Evolutionary conservation across 768 basidiomycete species (phyloP).

Genomic region (Tubosaeta sp.): DNA sequence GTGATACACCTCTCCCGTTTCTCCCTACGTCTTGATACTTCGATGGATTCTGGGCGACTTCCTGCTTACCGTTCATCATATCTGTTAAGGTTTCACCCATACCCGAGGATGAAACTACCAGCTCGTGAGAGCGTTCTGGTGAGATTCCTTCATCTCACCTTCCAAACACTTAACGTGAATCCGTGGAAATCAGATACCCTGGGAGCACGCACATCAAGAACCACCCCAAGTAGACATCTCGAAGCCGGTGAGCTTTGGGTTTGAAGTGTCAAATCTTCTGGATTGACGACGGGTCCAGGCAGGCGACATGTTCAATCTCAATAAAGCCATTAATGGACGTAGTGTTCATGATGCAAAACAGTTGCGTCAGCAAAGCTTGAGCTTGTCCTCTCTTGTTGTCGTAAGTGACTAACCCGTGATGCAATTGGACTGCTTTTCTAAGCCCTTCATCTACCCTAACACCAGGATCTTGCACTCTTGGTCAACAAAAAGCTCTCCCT

Average conservation of each 20-base stretch:
- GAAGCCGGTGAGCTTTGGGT: conserved; percentile 3
- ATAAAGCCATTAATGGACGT: conserved; percentile 7
- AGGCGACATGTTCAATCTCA: background rate
- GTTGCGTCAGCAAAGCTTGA: conserved; percentile 11
- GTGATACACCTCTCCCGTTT: background rate
- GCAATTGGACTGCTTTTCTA: background rate
- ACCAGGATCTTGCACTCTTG: conserved; percentile 24
- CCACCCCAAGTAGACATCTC: background rate
- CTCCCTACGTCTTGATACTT: background rate
- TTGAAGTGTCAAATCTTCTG: background rate
- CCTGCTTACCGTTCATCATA: conserved; percentile 29
- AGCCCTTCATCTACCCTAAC: background rate
- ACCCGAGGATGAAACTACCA: conserved; percentile 8
- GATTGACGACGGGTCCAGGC: conserved; percentile 10
- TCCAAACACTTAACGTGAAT: conserved; percentile 4
- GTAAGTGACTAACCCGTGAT: conserved; percentile 12
- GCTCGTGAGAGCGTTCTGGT: conserved; percentile 25
- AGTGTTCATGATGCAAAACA: background rate
- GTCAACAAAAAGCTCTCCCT: conserved; percentile 3
- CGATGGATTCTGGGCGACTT: conserved; percentile 15
- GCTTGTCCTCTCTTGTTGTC: conserved; percentile 18
- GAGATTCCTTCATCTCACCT: conserved; percentile 1
- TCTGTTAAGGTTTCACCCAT: conserved; percentile 15
- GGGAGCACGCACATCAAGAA: background rate
- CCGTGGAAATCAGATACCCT: conserved; percentile 7